Percentiles rank a stretch among this genome's conserved stretches.
phyloP scores from a whole-genome alignment of 805 yeast genomes.

The Jamesozyma jinghongensis region DNA sequence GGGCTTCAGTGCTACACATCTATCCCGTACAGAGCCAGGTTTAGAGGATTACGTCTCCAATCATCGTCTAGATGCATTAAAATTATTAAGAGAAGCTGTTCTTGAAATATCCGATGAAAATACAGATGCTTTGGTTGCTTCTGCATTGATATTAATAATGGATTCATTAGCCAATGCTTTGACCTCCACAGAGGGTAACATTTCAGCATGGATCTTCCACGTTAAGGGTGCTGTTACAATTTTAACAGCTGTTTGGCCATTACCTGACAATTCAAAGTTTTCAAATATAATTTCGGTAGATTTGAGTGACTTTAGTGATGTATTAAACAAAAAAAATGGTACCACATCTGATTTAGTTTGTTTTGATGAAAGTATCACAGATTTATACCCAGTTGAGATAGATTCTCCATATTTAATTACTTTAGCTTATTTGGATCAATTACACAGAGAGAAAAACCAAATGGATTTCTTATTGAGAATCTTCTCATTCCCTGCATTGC shows the following conservation, averaged over 20 bases:
- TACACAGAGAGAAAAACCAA: constrained; percentile 72
- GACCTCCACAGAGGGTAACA: constrained; percentile 22
- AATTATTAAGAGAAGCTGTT: constrained; percentile 77
- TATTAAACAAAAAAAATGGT: constrained; percentile 31
- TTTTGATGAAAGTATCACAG: constrained; percentile 77
- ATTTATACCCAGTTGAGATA: constrained; percentile 75
- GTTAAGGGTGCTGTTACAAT: constrained; percentile 97
- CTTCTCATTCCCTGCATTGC: constrained; percentile 86
- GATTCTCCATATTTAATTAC: constrained; percentile 84
- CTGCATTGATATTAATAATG: constrained; percentile 81
- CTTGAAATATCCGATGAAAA: constrained; percentile 73
- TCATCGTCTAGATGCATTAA: constrained; percentile 80
- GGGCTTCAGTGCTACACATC: constrained; percentile 88
- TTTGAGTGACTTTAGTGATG: constrained; percentile 78
- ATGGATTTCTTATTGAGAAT: constrained; percentile 79
- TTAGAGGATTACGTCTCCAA: constrained; percentile 73
- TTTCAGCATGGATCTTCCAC: constrained; percentile 95
- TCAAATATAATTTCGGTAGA: constrained; percentile 74
- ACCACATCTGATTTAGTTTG: constrained; percentile 55
- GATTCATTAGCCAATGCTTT: constrained; percentile 92
- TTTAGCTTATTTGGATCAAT: constrained; percentile 72
- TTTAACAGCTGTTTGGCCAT: constrained; percentile 92
- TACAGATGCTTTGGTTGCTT: constrained; percentile 88
- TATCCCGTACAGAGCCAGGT: constrained; percentile 66
- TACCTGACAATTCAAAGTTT: constrained; percentile 58